Evolutionary conservation across 306 rosid genomes (phyloP), one percentile per base, ranked within the genome.

Genomic region (Sicyos baderoa): DNA sequence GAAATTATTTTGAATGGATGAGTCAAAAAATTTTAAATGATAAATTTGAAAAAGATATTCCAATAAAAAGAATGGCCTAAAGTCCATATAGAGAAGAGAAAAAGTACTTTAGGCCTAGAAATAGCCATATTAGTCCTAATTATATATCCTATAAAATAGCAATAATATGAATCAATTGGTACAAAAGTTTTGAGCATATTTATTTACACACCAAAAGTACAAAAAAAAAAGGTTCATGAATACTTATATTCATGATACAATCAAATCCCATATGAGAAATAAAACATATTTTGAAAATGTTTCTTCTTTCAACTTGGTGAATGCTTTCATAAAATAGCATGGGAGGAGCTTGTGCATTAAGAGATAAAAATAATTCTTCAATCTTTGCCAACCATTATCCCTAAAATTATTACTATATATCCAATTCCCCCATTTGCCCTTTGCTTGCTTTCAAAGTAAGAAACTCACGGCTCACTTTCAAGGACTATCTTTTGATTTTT

Each of bases 391-490:
- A 62, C 47, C 27, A 62, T 62, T n/a, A n/a, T 37, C 9, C 51
- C 19, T 37, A 37, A 37, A 62, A 35, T 62, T 27, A 62, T 61
- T 61, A n/a, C 68, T 35, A 35, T 35, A 29, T 29, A 29, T 29
- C 35, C 40, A 22, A 17, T 15, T 32, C 11, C 15, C 15, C 68
- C 45, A 59, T 22, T n/a, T 35, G 51, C 8, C 49, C 50, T 37
- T 62, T 62, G 68, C 68, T 62, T 62, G 50, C 8, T 62, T 62
- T 37, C 7, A 62, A 62, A n/a, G 68, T 37, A 37, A 23, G 37
- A 23, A 22, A 56, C 29, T 10, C n/a, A 62, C 68, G 10, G 9
- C 9, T 37, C 68, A 9, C 66, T 59, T 59, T 32, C 68, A 62
- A 62, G 1, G 10, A 35, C 22, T 60, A 49, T 7, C 5, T 7